phyloP scores from a whole-genome alignment of 805 yeast species.

The Ogataea glucozyma region DNA sequence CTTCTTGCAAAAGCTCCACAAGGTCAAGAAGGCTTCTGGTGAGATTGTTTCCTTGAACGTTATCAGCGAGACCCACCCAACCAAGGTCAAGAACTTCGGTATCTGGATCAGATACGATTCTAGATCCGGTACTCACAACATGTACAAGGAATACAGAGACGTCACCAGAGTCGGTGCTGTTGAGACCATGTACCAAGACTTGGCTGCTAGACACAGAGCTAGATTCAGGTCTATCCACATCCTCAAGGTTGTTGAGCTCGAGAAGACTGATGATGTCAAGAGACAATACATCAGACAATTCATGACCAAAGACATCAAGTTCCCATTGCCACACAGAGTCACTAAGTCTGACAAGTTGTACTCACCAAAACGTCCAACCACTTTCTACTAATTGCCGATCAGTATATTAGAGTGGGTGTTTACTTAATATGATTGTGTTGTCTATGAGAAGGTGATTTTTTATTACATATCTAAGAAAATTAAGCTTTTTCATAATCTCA shows the following conservation, averaged over 20 bases:
- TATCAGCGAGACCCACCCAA: conserved; percentile 94
- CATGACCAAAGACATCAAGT: conserved; percentile 91
- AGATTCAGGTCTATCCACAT: conserved; percentile 99
- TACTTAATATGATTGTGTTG: conserved; percentile 14
- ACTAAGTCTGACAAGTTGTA: conserved; percentile 85
- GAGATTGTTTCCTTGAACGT: conserved; percentile 93
- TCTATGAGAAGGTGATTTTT: conserved; percentile 15
- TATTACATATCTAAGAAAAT: conserved; percentile 14
- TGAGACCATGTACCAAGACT: conserved; percentile 97
- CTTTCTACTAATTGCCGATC: conserved; percentile 73
- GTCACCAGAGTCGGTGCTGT: conserved; percentile 99
- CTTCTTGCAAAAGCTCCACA: conserved; percentile 98
- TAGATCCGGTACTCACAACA: conserved; percentile 99
- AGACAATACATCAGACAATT: conserved; percentile 99
- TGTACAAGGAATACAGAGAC: conserved; percentile 99
- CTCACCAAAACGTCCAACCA: conserved; percentile 92
- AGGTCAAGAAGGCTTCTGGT: conserved; percentile 99
- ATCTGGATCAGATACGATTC: conserved; percentile 99
- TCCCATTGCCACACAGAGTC: conserved; percentile 99
- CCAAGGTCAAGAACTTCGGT: conserved; percentile 99
- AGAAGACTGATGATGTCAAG: conserved; percentile 96
- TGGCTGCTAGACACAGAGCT: conserved; percentile 99
- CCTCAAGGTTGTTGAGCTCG: conserved; percentile 98
- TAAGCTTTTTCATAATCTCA: conserved; percentile 8
- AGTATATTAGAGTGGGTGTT: conserved; percentile 7